These are phyloP conservation scores for Coelastrella sp. DNA, from an alignment of 139 green algal species.

Conservation along the genomic window DNA sequence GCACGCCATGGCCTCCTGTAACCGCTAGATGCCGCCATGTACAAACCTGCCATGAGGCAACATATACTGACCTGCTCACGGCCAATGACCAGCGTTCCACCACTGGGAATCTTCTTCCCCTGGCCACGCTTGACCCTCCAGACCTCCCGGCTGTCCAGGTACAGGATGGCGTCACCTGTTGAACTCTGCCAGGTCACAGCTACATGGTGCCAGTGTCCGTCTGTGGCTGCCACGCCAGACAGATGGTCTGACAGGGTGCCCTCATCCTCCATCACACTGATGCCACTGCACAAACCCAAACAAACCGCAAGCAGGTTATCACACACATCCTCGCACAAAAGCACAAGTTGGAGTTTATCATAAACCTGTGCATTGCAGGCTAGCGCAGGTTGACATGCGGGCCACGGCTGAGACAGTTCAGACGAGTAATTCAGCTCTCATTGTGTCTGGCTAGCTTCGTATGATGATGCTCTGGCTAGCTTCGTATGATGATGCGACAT, in stretches of 20 bases:
- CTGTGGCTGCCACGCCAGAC: conserved; percentile 78
- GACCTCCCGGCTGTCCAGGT: conserved; percentile 84
- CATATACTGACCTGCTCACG: conserved; percentile 76
- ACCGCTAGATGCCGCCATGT: too few relatives aligned
- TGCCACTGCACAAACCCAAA: conserved; percentile 61
- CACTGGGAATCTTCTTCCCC: conserved; percentile 79
- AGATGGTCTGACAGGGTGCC: conserved; percentile 79
- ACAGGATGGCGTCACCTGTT: conserved; percentile 75
- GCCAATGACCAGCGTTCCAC: conserved; percentile 90
- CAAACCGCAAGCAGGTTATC: not conserved
- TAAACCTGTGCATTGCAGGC: too few relatives aligned
- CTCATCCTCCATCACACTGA: conserved; percentile 94
- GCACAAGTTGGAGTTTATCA: not conserved
- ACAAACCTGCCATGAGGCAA: not conserved
- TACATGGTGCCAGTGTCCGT: conserved; percentile 91
- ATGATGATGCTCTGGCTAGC: too few relatives aligned
- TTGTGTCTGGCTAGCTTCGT: too few relatives aligned
- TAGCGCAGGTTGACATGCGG: too few relatives aligned
- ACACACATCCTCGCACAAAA: not conserved
- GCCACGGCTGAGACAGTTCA: too few relatives aligned
- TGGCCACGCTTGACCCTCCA: conserved; percentile 77
- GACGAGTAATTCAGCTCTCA: too few relatives aligned
- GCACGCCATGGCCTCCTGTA: too few relatives aligned
- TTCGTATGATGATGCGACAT: too few relatives aligned
- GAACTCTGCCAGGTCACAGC: conserved; percentile 84